Evolutionary conservation across 352 stramenopile genomes (phyloP), one percentile per base, ranked within the genome.

Genomic region (Globisporangium perplexum): DNA sequence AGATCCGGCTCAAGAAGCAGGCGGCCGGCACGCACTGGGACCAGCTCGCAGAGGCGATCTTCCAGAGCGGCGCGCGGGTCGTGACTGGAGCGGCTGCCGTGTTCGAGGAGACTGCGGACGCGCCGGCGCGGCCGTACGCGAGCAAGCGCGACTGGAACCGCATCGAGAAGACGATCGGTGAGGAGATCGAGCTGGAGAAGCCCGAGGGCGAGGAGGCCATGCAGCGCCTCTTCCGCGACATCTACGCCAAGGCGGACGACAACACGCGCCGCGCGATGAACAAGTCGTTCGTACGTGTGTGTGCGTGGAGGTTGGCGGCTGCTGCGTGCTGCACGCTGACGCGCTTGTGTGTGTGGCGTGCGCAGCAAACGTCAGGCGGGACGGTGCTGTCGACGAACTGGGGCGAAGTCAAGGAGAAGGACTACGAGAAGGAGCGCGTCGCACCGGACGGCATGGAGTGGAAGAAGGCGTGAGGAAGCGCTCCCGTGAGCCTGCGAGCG

Each of bases 371-470:
- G 18, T 95, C 82, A n/a, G 87, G 87, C n/a, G 90, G 90, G 30
- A 96, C 88, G 0, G 88, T 96, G 38, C 72, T 97, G 18, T 93
- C 77, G 31, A 97, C 90, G 12, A 97, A 96, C 66, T 97, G 90
- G 90, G 83, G 91, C 26, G 89, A 97, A 61, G 89, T 97, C 38
- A 59, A 71, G 17, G 65, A 83, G 20, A 97, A 95, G 66, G 81
- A 97, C 67, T 97, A 96, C 52, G 88, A 96, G 69, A 84, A 89
- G 47, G 84, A 96, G 49, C 80, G 83, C 17, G 68, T 78, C 18
- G 86, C 83, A 17, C 88, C 88, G 1, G 74, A 88, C 8, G 88
- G 88, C 58, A 96, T 96, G 87, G 76, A 96, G 69, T 96, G 86
- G 86, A 95, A 93, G 74, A 95, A 93, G 55, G 93, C 17, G 31